A percentile compares a stretch with the other conserved stretches of the same genome.
These are phyloP conservation scores for Pichia sp. DNA, from an alignment of 1,139 yeast genomes.

Conservation along the genomic window DNA sequence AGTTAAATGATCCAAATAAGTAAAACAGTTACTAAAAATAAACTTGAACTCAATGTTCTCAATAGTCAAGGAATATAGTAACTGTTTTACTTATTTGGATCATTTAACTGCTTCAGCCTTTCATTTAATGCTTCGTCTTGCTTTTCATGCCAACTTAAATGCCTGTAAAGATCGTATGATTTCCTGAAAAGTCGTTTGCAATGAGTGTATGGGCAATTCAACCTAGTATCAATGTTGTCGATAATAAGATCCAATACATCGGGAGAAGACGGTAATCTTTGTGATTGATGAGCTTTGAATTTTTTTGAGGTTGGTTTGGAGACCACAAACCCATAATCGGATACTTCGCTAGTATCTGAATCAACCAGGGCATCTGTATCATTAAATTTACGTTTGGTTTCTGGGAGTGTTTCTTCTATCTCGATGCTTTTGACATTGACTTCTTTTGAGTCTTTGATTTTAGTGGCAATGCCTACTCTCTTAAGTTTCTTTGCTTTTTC, in stretches of 20 bases:
- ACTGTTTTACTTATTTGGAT: too few species aligned
- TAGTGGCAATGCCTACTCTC: not conserved
- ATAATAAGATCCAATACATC: conserved; percentile 32
- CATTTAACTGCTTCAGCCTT: conserved; percentile 2
- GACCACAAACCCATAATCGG: conserved; percentile 6
- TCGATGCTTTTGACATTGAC: not conserved
- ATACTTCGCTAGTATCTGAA: not conserved
- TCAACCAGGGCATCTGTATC: not conserved
- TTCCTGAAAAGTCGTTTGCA: conserved; percentile 44
- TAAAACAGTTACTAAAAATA: too few species aligned
- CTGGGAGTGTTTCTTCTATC: not conserved
- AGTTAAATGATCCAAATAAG: too few species aligned
- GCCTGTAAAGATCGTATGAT: conserved; percentile 44
- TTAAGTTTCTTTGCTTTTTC: conserved; percentile 4
- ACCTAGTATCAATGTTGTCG: conserved; percentile 31
- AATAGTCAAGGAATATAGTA: too few species aligned
- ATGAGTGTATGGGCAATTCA: conserved; percentile 39
- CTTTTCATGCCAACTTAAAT: conserved; percentile 46
- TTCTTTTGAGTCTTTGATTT: not conserved
- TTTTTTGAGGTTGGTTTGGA: conserved; percentile 11
- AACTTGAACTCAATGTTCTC: too few species aligned
- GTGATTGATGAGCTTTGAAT: conserved; percentile 6
- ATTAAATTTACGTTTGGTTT: not conserved
- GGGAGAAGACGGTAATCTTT: conserved; percentile 23
- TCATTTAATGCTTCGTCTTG: conserved; percentile 14